These are phyloP conservation scores for Trichosporon asahii DNA, from an alignment of 1,284 basidiomycete species.

Conservation along the genomic window DNA sequence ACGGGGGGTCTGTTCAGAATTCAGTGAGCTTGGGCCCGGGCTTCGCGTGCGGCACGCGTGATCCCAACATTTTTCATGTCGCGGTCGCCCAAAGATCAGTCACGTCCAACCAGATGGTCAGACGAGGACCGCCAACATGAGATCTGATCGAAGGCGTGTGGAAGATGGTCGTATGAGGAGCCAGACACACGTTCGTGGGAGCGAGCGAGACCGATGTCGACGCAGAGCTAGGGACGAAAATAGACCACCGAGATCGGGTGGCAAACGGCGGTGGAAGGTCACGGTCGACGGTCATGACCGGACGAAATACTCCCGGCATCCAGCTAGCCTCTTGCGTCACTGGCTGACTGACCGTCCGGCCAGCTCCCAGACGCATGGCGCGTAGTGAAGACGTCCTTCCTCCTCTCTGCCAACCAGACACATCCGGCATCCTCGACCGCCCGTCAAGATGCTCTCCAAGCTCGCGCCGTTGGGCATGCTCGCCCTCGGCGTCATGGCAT, in stretches of 20 bases:
- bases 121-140: background rate
- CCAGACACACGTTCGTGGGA: background rate
- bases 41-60: background rate
- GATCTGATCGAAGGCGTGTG: background rate
- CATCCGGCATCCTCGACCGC: background rate
- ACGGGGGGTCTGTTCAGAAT: background rate
- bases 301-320: background rate
- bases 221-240: background rate
- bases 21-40: background rate
- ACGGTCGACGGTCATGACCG: background rate
- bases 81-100: background rate
- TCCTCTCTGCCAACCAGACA: slow-evolving; percentile 1
- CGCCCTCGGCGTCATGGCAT: background rate
- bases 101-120: background rate
- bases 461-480: slow-evolving; percentile 13
- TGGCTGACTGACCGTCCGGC: background rate
- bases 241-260: background rate
- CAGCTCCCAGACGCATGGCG: background rate
- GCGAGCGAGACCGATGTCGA: background rate
- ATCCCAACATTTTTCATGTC: background rate
- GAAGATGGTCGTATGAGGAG: background rate
- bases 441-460: slow-evolving; percentile 6
- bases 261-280: background rate
- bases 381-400: background rate
- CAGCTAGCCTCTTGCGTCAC: background rate